Base-by-base conservation (phyloP, 306 rosid species). In the Astragalus membranaceus region DNA sequence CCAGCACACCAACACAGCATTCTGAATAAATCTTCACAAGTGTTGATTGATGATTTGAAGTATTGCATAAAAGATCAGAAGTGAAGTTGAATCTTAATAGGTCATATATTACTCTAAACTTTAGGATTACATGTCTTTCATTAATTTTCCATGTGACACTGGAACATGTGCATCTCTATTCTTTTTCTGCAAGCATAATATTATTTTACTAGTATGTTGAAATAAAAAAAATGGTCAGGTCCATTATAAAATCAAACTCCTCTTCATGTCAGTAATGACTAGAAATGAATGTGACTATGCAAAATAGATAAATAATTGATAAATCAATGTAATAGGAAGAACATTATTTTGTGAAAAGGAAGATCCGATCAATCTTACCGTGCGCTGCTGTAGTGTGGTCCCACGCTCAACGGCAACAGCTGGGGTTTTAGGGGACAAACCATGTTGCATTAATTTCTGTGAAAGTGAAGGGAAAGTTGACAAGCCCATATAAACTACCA, bases 331-430 rank as follows among this genome's bases (percentile, higher is more conserved):
- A 20, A 20, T 20, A 26, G 42, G 42, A 53, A 71, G 44, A 16
- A 13, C 63, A 50, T 56, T 2, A 35, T 47, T 32, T 8, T 29
- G 41, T 17, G 30, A 36, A 55, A 70, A 7, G 26, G 29, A 57
- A 41, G 11, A 12, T 16, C 56, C 5, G 54, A 36, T 6, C 41
- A 64, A 57, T 72, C 95, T 82, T 80, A 93, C 97, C 0, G 64
- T 82, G 79, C 94, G 93, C 53, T 90, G 96, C 78, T 87, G 96
- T 23, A 82, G 88, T 9, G 98, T 90, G 67, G 97, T 94, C 78
- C 98, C 98, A 74, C 97, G 84, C 75, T 94, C 98, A 64, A 94
- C 78, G 55, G 98, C 98, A 52, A 84, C 97, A 42, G 98, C 90
- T 3, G 98, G 98, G 8, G 96, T 93, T 32, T 81, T 70, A 17